A percentile compares a stretch with the other conserved stretches of the same genome.
These are phyloP conservation scores for Ceratocystis cacaofunesta DNA, from an alignment of 2,329 filamentous ascomycete species.

Conservation along the genomic window DNA sequence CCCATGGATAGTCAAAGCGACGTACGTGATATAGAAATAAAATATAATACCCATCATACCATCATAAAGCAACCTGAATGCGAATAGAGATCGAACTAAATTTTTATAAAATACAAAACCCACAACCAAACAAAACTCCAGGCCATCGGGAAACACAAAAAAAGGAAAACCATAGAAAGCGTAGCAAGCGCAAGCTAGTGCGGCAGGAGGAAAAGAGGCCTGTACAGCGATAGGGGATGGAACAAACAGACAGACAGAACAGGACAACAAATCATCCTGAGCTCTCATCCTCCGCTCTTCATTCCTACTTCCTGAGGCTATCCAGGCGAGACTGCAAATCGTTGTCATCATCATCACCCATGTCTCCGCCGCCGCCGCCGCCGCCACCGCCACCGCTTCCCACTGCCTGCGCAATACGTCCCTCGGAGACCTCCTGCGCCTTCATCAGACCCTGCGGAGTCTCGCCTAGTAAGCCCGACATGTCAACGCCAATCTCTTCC, in stretches of 20 bases:
- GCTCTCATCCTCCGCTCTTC: not conserved
- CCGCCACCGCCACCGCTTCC: conserved; percentile 36
- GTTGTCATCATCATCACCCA: conserved; percentile 64
- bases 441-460: conserved; percentile 58
- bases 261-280: too few relatives aligned
- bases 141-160: too few relatives aligned
- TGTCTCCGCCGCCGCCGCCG: not conserved
- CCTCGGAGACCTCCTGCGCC: conserved; percentile 54
- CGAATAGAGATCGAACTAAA: too few relatives aligned
- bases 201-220: not conserved
- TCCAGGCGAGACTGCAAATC: conserved; percentile 89
- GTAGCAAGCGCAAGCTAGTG: too few relatives aligned
- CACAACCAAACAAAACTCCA: too few relatives aligned
- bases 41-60: too few relatives aligned
- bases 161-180: too few relatives aligned
- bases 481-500: conserved; percentile 90
- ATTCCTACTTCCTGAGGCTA: conserved; percentile 50
- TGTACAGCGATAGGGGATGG: not conserved
- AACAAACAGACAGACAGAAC: not conserved
- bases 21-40: too few relatives aligned
- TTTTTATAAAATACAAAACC: too few relatives aligned
- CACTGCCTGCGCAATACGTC: conserved; percentile 72
- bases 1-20: too few relatives aligned
- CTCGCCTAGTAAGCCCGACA: conserved; percentile 65
- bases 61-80: too few relatives aligned